phyloP scores from a whole-genome alignment of 495 filamentous ascomycete genomes.

The Pseudotulostoma volvatum region DNA sequence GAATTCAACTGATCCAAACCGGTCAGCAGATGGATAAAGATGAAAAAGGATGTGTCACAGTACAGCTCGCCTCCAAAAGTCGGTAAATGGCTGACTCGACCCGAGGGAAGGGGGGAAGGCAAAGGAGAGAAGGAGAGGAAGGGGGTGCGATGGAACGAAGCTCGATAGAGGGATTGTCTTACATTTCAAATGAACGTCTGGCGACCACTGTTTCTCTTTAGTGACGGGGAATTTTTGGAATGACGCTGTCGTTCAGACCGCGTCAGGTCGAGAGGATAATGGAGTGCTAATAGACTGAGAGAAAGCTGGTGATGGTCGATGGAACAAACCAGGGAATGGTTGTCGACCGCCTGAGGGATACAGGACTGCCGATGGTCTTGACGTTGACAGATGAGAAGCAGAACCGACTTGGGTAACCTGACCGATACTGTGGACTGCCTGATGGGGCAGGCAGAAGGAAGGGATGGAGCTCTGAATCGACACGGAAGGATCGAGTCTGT shows the following conservation, averaged over 20 bases:
- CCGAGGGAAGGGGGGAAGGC: not conserved
- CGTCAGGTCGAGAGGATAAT: not conserved
- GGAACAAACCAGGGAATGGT: not conserved
- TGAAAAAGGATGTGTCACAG: not conserved
- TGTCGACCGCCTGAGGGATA: not conserved
- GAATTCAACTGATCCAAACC: not conserved
- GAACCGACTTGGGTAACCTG: too few species aligned
- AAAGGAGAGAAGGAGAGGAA: not conserved
- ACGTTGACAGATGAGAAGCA: too few species aligned
- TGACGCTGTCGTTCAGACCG: not conserved
- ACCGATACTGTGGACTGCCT: too few species aligned
- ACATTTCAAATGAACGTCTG: not conserved
- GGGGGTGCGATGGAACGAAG: not conserved
- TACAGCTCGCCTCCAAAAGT: not conserved
- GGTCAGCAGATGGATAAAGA: not conserved
- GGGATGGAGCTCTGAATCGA: constrained; percentile 17
- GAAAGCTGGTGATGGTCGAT: not conserved
- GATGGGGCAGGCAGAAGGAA: constrained; percentile 3
- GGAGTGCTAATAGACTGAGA: not conserved
- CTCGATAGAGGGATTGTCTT: too few species aligned
- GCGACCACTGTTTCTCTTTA: not conserved
- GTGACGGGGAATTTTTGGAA: not conserved
- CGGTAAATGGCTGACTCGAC: not conserved
- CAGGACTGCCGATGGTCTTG: not conserved
- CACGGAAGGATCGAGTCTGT: constrained; percentile 25